phyloP scores from a whole-genome alignment of 345 rosid species.

The Eucalyptus tenuipes region DNA sequence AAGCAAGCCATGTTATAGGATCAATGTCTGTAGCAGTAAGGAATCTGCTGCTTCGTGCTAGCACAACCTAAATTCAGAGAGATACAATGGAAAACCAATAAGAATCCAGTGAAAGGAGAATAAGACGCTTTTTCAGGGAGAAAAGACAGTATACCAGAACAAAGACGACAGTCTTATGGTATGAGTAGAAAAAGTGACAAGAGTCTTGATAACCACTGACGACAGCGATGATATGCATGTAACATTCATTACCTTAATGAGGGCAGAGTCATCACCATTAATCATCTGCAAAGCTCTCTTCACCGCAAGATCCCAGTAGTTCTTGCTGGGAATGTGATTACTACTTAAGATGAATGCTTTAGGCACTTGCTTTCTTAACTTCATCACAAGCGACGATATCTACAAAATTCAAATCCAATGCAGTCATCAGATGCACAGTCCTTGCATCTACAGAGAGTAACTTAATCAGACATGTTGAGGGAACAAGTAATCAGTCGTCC shows the following conservation, averaged over 20 bases:
- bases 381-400: slow-evolving; percentile 42
- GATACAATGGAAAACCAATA: neutral
- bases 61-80: slow-evolving; percentile 54
- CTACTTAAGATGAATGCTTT: slow-evolving; percentile 44
- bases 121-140: neutral
- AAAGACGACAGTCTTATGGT: neutral
- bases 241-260: slow-evolving; percentile 34
- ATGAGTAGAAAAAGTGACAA: neutral
- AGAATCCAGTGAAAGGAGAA: neutral
- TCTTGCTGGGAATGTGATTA: slow-evolving; percentile 46
- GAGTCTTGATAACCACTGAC: neutral
- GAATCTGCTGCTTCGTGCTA: slow-evolving; percentile 74
- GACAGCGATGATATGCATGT: too few species aligned
- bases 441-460: accelerated
- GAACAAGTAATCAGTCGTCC: neutral
- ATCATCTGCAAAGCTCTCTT: slow-evolving; percentile 55
- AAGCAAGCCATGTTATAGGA: slow-evolving; percentile 75
- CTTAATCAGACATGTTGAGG: neutral
- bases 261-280: slow-evolving; percentile 30
- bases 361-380: slow-evolving; percentile 23
- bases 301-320: slow-evolving; percentile 50
- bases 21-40: slow-evolving; percentile 53
- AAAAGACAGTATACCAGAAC: neutral
- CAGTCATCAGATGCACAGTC: neutral
- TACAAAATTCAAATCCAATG: slow-evolving; percentile 3